These are phyloP conservation scores for Fomitopsis pinicola DNA, from an alignment of 1,284 basidiomycete species.

Conservation along the genomic window DNA sequence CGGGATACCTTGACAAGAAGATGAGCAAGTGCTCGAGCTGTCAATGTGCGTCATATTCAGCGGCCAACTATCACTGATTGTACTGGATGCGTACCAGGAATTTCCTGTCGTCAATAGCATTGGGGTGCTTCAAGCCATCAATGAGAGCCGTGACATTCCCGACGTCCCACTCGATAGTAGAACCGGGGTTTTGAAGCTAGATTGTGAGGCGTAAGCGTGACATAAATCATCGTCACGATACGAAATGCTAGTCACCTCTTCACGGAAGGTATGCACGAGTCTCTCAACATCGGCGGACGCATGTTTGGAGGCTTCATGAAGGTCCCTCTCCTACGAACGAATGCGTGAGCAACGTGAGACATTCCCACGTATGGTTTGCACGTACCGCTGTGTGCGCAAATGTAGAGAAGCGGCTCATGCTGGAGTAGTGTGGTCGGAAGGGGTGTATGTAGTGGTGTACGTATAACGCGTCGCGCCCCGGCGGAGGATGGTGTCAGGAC, in stretches of 20 bases:
- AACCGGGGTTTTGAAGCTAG: constrained; percentile 43
- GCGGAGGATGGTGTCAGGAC: not conserved
- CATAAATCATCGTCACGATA: not conserved
- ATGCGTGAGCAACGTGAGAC: not conserved
- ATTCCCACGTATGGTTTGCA: not conserved
- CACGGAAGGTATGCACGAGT: constrained; percentile 38
- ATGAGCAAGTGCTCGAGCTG: constrained; percentile 73
- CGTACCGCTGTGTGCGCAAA: constrained; percentile 1
- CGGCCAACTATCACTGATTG: constrained; percentile 8
- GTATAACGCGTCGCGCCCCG: not conserved
- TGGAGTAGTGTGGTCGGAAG: not conserved
- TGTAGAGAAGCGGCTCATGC: constrained; percentile 3
- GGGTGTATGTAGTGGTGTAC: not conserved
- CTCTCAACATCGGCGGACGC: constrained; percentile 20
- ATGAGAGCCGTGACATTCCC: constrained; percentile 34
- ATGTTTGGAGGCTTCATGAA: not conserved
- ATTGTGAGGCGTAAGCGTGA: no score
- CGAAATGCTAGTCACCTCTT: constrained; percentile 32
- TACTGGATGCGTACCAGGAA: constrained; percentile 39
- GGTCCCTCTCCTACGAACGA: not conserved
- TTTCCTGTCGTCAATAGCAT: constrained; percentile 67
- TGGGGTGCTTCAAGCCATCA: constrained; percentile 52
- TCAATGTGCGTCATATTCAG: not conserved
- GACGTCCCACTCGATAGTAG: constrained; percentile 31
- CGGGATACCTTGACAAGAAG: constrained; percentile 56